These are phyloP conservation scores for Aspergillus cristatus DNA, from an alignment of 495 filamentous ascomycete genomes.

Conservation along the genomic window DNA sequence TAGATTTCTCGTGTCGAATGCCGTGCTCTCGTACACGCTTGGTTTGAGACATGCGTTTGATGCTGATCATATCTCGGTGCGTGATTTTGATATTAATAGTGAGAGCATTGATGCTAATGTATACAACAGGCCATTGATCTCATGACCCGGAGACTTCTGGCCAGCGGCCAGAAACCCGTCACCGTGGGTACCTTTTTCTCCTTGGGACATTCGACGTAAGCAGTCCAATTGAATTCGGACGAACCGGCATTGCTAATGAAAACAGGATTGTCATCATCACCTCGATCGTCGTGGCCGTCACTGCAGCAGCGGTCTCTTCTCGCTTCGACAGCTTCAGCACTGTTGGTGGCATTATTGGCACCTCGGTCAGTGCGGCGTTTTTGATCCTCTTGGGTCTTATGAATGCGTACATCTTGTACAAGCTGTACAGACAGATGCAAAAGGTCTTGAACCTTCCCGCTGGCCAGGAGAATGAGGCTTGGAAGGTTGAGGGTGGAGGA, in stretches of 20 bases:
- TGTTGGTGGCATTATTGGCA: constrained; percentile 77
- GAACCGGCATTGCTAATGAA: background rate
- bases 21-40: constrained; percentile 78
- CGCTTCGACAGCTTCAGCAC: constrained; percentile 70
- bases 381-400: constrained; percentile 72
- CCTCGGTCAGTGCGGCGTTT: constrained; percentile 72
- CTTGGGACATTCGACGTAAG: constrained; percentile 77
- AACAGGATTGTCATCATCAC: constrained; percentile 76
- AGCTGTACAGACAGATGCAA: constrained; percentile 58
- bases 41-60: constrained; percentile 91
- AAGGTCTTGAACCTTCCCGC: constrained; percentile 44
- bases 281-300: constrained; percentile 84
- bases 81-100: background rate
- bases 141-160: constrained; percentile 87
- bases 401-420: constrained; percentile 77
- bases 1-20: constrained; percentile 62
- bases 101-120: constrained; percentile 1
- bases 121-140: constrained; percentile 70
- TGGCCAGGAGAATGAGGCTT: constrained; percentile 45
- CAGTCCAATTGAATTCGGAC: constrained; percentile 1
- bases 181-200: constrained; percentile 94
- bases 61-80: constrained; percentile 84
- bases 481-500: constrained; percentile 70
- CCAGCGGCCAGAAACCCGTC: constrained; percentile 77
- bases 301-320: constrained; percentile 67